Evolutionary conservation across 805 yeast species (phyloP).

Genomic region (Vanderwaltozyma polyspora): DNA sequence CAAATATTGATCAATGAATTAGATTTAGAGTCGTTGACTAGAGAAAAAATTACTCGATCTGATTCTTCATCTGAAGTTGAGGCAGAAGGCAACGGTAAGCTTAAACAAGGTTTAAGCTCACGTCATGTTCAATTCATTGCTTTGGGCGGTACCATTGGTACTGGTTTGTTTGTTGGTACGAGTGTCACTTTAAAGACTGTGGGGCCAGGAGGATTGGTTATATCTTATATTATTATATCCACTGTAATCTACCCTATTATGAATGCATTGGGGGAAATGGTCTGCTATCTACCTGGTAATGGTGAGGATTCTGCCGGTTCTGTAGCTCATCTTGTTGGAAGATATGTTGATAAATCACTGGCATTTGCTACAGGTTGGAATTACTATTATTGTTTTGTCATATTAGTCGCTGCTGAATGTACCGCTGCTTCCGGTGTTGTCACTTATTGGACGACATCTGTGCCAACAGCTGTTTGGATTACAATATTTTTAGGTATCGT

Average conservation of each 20-base stretch:
- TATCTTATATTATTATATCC: conserved; percentile 54
- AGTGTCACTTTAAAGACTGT: conserved; percentile 50
- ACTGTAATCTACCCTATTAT: conserved; percentile 54
- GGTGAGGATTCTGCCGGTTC: conserved; percentile 40
- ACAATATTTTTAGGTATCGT: conserved; percentile 40
- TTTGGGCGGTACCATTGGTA: conserved; percentile 74
- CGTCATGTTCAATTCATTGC: conserved; percentile 77
- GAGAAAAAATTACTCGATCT: background rate
- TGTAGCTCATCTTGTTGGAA: conserved; percentile 44
- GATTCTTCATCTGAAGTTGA: background rate
- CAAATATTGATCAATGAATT: background rate
- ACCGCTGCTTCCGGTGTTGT: conserved; percentile 55
- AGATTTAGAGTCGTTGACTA: background rate
- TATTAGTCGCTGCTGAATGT: conserved; percentile 47
- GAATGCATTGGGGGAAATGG: conserved; percentile 58
- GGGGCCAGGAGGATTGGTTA: conserved; percentile 62
- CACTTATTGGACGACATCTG: conserved; percentile 45
- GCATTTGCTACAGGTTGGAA: conserved; percentile 57
- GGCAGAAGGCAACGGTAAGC: conserved; percentile 1
- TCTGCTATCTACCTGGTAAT: conserved; percentile 47
- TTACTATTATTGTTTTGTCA: conserved; percentile 38
- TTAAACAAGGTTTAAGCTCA: conserved; percentile 30
- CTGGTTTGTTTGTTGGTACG: conserved; percentile 71
- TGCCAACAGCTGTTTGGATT: conserved; percentile 50
- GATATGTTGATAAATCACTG: conserved; percentile 48